Percentiles rank a stretch among this genome's conserved stretches.
These are phyloP conservation scores for Lumnitzera racemosa DNA, from an alignment of 345 rosid genomes.

Conservation along the genomic window DNA sequence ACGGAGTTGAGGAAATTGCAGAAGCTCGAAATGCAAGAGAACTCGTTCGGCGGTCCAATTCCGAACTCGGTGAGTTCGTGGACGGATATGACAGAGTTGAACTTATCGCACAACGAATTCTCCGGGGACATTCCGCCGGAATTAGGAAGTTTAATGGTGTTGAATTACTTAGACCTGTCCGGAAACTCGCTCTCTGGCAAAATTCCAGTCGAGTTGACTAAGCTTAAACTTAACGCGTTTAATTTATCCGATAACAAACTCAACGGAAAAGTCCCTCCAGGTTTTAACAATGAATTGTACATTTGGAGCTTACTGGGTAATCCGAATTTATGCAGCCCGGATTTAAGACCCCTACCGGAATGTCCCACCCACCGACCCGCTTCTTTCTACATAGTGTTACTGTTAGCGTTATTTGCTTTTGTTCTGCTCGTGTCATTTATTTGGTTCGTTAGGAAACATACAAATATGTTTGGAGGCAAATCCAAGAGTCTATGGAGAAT, in stretches of 20 bases:
- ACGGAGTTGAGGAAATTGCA: slow-evolving; percentile 38
- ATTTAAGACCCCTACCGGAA: slow-evolving; percentile 31
- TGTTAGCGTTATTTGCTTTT: slow-evolving; percentile 21
- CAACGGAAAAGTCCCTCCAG: slow-evolving; percentile 45
- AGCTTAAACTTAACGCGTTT: slow-evolving; percentile 40
- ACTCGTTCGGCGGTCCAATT: slow-evolving; percentile 41
- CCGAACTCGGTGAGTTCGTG: slow-evolving; percentile 42
- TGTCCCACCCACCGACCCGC: slow-evolving; percentile 30
- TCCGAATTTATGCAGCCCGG: slow-evolving; percentile 53
- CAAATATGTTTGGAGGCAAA: slow-evolving; percentile 17
- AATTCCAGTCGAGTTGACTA: slow-evolving; percentile 45
- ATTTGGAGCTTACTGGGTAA: slow-evolving; percentile 47
- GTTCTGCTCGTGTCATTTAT: slow-evolving; percentile 28
- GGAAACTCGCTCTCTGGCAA: slow-evolving; percentile 43
- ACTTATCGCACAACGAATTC: slow-evolving; percentile 43
- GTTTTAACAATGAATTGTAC: slow-evolving; percentile 22
- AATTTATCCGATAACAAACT: slow-evolving; percentile 52
- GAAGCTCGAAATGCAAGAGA: slow-evolving; percentile 43
- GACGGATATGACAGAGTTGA: slow-evolving; percentile 36
- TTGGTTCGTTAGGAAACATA: slow-evolving; percentile 33
- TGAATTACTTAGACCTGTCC: slow-evolving; percentile 52
- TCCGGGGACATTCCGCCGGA: slow-evolving; percentile 48
- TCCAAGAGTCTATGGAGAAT: slow-evolving; percentile 27
- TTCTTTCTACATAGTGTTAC: slow-evolving; percentile 13
- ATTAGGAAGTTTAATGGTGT: slow-evolving; percentile 44